Evolutionary conservation across 306 rosid species (phyloP), one percentile per base, ranked within the genome.

Genomic region (Medicago lupulina): DNA sequence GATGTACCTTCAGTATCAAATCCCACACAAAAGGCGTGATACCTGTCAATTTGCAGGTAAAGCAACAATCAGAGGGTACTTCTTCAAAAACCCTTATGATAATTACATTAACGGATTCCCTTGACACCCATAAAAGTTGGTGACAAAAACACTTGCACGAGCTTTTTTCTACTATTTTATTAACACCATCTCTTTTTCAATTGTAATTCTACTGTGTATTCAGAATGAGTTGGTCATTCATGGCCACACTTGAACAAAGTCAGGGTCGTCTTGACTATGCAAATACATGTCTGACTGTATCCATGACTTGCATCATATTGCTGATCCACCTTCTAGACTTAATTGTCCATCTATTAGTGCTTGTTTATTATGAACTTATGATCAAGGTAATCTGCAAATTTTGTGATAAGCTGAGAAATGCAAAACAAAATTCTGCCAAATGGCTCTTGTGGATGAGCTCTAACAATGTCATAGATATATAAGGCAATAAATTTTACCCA

Each of bases 1-100:
- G 91, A 87, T 59, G 97, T 81, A 74, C 77, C 83, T 76, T 92
- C 99, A 40, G 96, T 72, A 89, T 95, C 97, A 86, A 92, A 95
- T 69, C 93, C 97, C 88, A 92, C 97, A 83, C 97, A 95, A 80
- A 90, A 92, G 73, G 99, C 99, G 76, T 95, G 99, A 80, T 95
- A 95, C 99, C 99, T 95, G 87, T 76, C 71, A 62, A 71, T 76
- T 74, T 68, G 78, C 62, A 77, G 57, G 66, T 64, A 65, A 70
- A 83, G 72, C 49, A 70, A 68, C 68, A 75, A 82, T 71, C 74
- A 69, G 34, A 67, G 47, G 84, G 68, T 51, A 71, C 70, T 62
- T 74, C 69, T 63, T 36, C 36, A 25, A 44, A 70, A 60, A 74
- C 39, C 54, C 9, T 58, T 25, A 58, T 60, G 57, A 25, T n/a